phyloP scores from a whole-genome alignment of 257 asterid genomes.

The Apocynum venetum region DNA sequence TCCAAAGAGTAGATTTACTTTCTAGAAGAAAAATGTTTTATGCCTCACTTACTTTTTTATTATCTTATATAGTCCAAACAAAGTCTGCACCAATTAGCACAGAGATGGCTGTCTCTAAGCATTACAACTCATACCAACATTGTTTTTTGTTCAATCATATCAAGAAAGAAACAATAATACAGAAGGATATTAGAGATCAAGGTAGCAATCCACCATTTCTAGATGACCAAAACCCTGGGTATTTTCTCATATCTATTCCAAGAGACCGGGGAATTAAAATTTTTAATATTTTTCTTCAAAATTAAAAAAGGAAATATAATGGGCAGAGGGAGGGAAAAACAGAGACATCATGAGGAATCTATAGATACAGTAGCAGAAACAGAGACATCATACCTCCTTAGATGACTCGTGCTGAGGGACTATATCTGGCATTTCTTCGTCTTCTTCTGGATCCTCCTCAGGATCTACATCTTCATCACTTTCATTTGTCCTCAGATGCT shows the following conservation, averaged over 20 bases:
- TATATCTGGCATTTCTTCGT: constrained; percentile 51
- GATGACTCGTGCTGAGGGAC: constrained; percentile 32
- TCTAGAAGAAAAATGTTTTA: background rate
- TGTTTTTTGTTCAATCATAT: background rate
- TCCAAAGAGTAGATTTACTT: background rate
- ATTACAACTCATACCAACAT: background rate
- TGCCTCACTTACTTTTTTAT: background rate
- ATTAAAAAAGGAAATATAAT: background rate
- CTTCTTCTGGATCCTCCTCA: constrained; percentile 53
- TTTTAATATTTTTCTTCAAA: background rate
- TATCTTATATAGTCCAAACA: background rate
- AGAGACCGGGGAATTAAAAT: background rate
- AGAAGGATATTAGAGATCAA: background rate
- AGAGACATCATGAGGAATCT: background rate
- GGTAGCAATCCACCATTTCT: background rate
- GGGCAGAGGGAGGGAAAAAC: background rate
- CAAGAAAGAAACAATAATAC: background rate
- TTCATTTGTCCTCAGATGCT: constrained; percentile 31
- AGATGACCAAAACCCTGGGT: background rate
- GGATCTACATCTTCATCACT: constrained; percentile 34
- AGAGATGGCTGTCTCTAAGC: background rate
- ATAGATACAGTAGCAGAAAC: background rate
- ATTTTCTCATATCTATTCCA: background rate
- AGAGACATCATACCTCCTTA: constrained; percentile 40
- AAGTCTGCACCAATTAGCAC: background rate